Conservation (phyloP, 768 basidiomycete genomes). For the Clitopilus hobsonii region DNA sequence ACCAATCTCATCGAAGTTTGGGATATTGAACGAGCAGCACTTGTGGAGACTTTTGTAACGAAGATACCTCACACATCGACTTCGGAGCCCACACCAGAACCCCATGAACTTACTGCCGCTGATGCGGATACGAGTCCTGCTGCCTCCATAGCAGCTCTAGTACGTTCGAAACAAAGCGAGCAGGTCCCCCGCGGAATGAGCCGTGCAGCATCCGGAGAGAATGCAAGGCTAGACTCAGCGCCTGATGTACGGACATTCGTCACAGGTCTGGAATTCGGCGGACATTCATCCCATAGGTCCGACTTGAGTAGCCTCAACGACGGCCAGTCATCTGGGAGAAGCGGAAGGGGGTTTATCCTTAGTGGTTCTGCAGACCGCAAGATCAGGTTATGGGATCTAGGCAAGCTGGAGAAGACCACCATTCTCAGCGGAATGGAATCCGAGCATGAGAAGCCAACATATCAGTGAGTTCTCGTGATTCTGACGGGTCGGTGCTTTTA, state of each 20-base stretch:
- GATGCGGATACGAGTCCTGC: conserved; percentile 65
- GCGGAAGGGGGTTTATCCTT: conserved; percentile 67
- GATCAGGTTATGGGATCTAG: conserved; percentile 86
- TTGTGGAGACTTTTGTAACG: conserved; percentile 79
- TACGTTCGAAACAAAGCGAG: conserved; percentile 53
- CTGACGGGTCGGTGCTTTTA: not conserved
- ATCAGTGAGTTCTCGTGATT: conserved; percentile 51
- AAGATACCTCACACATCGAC: conserved; percentile 34
- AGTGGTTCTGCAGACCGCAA: conserved; percentile 89
- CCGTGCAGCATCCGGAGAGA: conserved; percentile 24
- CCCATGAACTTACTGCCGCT: conserved; percentile 42
- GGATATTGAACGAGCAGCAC: conserved; percentile 79
- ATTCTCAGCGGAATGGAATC: conserved; percentile 76
- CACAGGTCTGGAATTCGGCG: conserved; percentile 75
- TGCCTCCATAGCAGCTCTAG: conserved; percentile 72
- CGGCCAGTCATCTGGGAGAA: conserved; percentile 31
- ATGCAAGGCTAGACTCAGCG: conserved; percentile 31
- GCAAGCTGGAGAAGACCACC: conserved; percentile 62
- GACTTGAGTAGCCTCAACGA: conserved; percentile 45
- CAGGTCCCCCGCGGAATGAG: conserved; percentile 16
- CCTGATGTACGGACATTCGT: conserved; percentile 68
- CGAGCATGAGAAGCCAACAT: conserved; percentile 72
- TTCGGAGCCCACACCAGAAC: conserved; percentile 48
- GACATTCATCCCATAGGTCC: conserved; percentile 50
- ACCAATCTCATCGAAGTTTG: conserved; percentile 77